Evolutionary conservation across 257 asterid genomes (phyloP).

Genomic region (Anisodus acutangulus): DNA sequence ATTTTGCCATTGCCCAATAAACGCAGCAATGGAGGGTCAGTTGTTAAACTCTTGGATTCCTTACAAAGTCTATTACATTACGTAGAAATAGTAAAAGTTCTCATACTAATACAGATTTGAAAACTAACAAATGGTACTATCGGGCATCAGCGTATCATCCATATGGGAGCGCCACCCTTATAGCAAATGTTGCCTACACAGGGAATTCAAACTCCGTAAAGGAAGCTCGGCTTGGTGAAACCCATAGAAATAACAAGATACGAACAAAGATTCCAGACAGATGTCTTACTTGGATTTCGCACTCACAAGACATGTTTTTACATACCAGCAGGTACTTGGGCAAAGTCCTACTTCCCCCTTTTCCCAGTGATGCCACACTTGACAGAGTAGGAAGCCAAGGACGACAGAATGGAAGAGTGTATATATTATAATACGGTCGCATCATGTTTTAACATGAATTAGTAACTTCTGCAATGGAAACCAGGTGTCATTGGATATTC

Average conservation of each 20-base stretch:
- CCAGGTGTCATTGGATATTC: constrained; percentile 36
- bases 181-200: neutral
- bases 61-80: neutral
- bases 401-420: neutral
- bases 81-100: neutral
- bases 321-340: constrained; percentile 10
- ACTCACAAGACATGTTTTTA: neutral
- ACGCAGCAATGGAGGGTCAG: neutral
- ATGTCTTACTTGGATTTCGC: neutral
- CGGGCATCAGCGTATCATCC: neutral
- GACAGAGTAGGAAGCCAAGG: neutral
- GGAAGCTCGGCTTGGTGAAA: neutral
- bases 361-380: constrained; percentile 5
- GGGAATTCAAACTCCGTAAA: neutral
- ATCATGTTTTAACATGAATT: neutral
- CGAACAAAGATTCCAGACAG: neutral
- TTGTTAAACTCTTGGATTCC: neutral
- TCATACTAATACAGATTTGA: neutral
- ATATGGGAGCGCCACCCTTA: neutral
- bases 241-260: neutral
- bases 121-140: neutral
- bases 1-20: neutral
- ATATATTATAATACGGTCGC: constrained; percentile 10
- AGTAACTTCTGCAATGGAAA: neutral
- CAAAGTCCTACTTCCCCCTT: neutral